These are phyloP conservation scores for Serendipita sp. DNA, from an alignment of 1,284 basidiomycete genomes.

Conservation along the genomic window DNA sequence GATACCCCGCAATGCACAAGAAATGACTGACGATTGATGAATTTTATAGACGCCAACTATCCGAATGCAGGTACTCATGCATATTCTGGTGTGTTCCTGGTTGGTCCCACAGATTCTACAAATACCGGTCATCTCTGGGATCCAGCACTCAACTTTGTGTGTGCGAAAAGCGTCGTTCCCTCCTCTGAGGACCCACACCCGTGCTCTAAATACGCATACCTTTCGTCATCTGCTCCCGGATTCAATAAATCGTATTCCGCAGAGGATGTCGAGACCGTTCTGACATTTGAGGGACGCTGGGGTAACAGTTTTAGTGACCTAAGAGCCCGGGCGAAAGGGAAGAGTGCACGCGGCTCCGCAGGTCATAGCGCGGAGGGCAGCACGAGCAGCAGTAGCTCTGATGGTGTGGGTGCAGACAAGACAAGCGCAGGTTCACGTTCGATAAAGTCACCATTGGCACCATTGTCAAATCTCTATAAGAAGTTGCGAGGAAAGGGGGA, in stretches of 20 bases:
- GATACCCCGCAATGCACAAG: too few species aligned
- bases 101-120: constrained; percentile 10
- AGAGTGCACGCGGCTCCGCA: background rate
- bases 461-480: constrained; percentile 6
- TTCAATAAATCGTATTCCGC: background rate
- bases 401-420: background rate
- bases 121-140: constrained; percentile 10
- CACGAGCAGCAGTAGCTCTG: too few species aligned
- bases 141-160: constrained; percentile 10
- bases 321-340: background rate
- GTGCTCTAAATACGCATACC: background rate
- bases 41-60: background rate
- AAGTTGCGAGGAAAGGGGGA: constrained; percentile 15
- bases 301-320: background rate
- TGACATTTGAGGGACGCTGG: background rate
- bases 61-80: background rate
- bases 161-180: constrained; percentile 4
- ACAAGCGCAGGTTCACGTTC: constrained; percentile 1
- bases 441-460: constrained; percentile 5
- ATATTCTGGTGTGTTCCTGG: constrained; percentile 9
- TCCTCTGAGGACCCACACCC: constrained; percentile 6
- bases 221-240: constrained; percentile 4
- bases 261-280: background rate
- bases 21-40: background rate
- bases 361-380: background rate